phyloP scores from a whole-genome alignment of 2,329 filamentous ascomycete genomes.

The Nannizziopsis arthrosporioides region DNA sequence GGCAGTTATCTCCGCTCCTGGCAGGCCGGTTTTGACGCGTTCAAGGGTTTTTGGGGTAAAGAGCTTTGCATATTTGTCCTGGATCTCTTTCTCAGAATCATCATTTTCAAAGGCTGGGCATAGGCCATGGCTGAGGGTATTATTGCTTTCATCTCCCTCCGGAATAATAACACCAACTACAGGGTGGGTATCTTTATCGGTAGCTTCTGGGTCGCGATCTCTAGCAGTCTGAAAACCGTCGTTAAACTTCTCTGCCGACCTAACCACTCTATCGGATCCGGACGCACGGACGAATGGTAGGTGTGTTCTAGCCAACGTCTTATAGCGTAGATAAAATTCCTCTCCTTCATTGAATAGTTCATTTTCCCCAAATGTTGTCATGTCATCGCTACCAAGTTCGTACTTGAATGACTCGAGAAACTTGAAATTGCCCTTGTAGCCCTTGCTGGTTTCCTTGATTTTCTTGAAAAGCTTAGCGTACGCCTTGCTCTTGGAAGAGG shows the following conservation, averaged over 20 bases:
- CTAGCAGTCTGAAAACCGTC: constrained; percentile 57
- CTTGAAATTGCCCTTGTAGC: constrained; percentile 51
- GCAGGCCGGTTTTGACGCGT: constrained; percentile 57
- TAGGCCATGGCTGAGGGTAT: constrained; percentile 64
- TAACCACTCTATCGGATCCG: constrained; percentile 57
- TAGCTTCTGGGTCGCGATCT: constrained; percentile 29
- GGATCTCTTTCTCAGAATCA: constrained; percentile 32
- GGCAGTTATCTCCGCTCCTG: constrained; percentile 52
- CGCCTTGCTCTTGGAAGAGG: constrained; percentile 49
- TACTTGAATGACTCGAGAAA: constrained; percentile 66
- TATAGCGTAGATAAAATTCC: constrained; percentile 65
- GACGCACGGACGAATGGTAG: constrained; percentile 63
- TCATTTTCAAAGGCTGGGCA: constrained; percentile 58
- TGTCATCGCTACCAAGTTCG: constrained; percentile 54
- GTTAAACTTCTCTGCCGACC: constrained; percentile 64
- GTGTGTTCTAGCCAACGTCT: constrained; percentile 44
- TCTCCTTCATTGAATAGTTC: constrained; percentile 64
- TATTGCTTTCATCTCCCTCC: constrained; percentile 58
- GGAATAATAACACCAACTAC: constrained; percentile 53
- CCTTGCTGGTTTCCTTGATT: constrained; percentile 48
- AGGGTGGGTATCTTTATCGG: constrained; percentile 39
- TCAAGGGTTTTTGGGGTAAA: constrained; percentile 58
- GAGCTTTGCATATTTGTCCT: constrained; percentile 47
- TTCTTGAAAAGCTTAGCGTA: constrained; percentile 55
- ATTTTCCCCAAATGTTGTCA: constrained; percentile 56